phyloP scores from a whole-genome alignment of 306 rosid genomes.

The Sphenostylis stenocarpa region DNA sequence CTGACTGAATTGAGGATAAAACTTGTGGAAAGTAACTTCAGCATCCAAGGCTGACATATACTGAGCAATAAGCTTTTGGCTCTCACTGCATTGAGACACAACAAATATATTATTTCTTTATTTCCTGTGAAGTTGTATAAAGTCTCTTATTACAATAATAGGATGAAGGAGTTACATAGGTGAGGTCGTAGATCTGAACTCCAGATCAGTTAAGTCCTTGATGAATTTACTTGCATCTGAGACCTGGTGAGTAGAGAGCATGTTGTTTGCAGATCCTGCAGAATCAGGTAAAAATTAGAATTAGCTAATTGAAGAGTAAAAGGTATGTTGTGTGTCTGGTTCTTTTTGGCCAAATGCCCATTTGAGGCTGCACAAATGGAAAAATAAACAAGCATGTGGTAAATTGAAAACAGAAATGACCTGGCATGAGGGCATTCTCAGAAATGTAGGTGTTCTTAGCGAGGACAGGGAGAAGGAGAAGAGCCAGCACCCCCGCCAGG shows the following conservation, averaged over 20 bases:
- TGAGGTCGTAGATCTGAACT: constrained; percentile 33
- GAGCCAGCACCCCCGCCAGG: constrained; percentile 70
- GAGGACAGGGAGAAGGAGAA: constrained; percentile 78
- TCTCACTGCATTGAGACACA: constrained; percentile 55
- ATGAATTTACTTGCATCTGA: constrained; percentile 63
- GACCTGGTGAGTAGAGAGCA: constrained; percentile 70
- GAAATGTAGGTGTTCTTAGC: constrained; percentile 93
- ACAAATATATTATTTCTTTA: constrained; percentile 11
- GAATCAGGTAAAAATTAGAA: not conserved
- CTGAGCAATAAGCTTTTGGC: constrained; percentile 60
- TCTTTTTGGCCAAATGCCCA: not conserved
- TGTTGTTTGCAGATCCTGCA: constrained; percentile 71
- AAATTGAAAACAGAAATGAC: constrained; percentile 30
- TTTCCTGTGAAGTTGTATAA: not conserved
- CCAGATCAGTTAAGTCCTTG: constrained; percentile 52
- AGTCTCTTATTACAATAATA: not conserved
- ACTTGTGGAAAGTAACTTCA: constrained; percentile 79
- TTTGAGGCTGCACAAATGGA: not conserved
- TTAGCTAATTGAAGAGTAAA: not conserved
- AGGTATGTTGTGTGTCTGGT: not conserved
- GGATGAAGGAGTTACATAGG: constrained; percentile 45
- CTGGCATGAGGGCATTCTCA: constrained; percentile 97
- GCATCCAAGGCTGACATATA: constrained; percentile 79
- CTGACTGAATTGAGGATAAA: constrained; percentile 55
- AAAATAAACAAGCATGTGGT: not conserved